Base-by-base conservation (phyloP, 2,329 filamentous ascomycete species). In the Exophiala viscosa region DNA sequence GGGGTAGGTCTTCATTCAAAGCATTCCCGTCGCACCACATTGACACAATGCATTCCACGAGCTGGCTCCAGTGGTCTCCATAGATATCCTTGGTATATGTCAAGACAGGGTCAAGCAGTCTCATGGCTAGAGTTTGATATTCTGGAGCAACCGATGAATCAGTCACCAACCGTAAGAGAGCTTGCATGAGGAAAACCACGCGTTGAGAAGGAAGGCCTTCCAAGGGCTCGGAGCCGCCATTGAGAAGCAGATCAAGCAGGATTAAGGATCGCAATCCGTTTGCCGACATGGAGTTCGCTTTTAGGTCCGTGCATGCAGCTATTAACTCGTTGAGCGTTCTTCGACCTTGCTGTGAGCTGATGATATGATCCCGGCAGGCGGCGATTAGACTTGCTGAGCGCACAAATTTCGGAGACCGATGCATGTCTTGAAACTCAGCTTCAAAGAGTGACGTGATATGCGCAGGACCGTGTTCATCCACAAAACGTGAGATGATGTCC, bases 21-120 rank as follows among this genome's bases (percentile, higher is more conserved):
- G 69, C 67, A 9, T 67, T 66, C 0, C 73, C 75, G 3, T 74
- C 72, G 2, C 73, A 70, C 83, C 85, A 88, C 0, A 83, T 70
- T 6, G 72, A 69, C 9, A 78, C 71, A 54, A 85, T 80, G 45
- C 83, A 80, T 32, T 80, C 74, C 14, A 90, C 70, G 0, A 79
- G 70, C 43, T 80, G 80, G 45, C 85, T 80, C 93, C 93, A 99
- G 65, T 96, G 88, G 0, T 87, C 82, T 0, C 92, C 93, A 63
- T 96, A 96, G 1, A 96, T 83, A 42, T 90, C 86, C 53, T 83
- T 81, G 62, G 96, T 85, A 36, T 80, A 80, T 1, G 88, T 88
- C 0, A 96, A 69, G 3, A 96, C 72, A 3, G 75, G 70, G 1
- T 69, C 66, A 44, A 85, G 62, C 5, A 72, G 67, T 54, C 70